A percentile compares a stretch with the other conserved stretches of the same genome.
phyloP scores from a whole-genome alignment of 2,329 filamentous ascomycete genomes.

The Fusarium odoratissimum region DNA sequence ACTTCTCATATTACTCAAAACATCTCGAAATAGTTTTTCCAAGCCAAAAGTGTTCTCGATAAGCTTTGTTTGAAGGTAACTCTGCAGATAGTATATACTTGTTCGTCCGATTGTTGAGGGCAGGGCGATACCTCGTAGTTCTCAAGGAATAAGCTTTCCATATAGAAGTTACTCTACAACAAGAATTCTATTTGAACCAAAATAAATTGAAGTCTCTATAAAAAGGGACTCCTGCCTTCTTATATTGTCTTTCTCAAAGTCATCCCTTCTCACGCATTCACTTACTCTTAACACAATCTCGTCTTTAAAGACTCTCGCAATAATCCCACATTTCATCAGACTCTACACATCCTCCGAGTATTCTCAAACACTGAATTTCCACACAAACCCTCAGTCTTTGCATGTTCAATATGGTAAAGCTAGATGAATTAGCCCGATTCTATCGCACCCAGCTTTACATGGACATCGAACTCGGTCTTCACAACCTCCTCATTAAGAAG shows the following conservation, averaged over 20 bases:
- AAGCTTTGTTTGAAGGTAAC: too few relatives aligned
- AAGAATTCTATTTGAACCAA: not conserved
- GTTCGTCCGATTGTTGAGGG: not conserved
- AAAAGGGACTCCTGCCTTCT: not conserved
- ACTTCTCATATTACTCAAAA: too few relatives aligned
- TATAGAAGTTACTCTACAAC: not conserved
- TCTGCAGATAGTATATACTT: not conserved
- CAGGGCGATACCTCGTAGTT: not conserved
- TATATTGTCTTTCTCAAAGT: not conserved
- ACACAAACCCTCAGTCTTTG: not conserved
- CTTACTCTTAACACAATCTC: not conserved
- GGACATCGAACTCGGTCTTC: conserved; percentile 15
- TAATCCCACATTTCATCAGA: not conserved
- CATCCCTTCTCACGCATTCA: too few relatives aligned
- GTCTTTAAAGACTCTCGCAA: not conserved
- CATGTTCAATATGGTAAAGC: not conserved
- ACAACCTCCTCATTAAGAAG: not conserved
- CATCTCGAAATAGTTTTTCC: not conserved
- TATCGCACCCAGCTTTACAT: not conserved
- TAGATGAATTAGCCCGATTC: not conserved
- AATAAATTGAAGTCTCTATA: not conserved
- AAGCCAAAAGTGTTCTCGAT: accelerated
- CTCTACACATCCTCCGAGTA: not conserved
- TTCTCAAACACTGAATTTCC: not conserved
- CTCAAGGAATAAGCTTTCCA: not conserved